phyloP scores from a whole-genome alignment of 768 basidiomycete genomes.

The Rhizopogon salebrosus region DNA sequence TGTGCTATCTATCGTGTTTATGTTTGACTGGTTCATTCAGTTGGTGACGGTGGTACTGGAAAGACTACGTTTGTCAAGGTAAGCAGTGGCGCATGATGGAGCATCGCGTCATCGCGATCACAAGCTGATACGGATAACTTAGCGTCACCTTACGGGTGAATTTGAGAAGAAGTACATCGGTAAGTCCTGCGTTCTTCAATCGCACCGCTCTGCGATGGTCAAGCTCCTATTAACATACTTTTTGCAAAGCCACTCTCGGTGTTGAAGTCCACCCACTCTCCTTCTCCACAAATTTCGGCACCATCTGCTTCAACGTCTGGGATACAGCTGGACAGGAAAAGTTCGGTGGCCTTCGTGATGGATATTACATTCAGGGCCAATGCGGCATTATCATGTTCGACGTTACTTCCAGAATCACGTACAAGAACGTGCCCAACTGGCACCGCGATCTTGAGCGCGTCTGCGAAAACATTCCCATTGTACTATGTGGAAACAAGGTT shows the following conservation, averaged over 20 bases:
- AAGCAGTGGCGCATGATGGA: conserved; percentile 20
- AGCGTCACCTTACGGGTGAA: conserved; percentile 99
- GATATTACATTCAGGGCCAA: conserved; percentile 96
- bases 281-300: conserved; percentile 98
- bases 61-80: conserved; percentile 99
- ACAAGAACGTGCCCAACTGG: conserved; percentile 99
- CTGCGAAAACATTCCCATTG: conserved; percentile 99
- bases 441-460: conserved; percentile 99
- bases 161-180: conserved; percentile 99
- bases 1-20: conserved; percentile 8
- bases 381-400: conserved; percentile 99
- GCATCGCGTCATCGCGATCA: conserved; percentile 36
- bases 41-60: conserved; percentile 95
- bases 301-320: conserved; percentile 99
- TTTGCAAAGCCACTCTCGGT: conserved; percentile 84
- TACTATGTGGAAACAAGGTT: conserved; percentile 99
- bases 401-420: conserved; percentile 98
- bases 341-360: conserved; percentile 97
- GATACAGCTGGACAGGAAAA: conserved; percentile 99
- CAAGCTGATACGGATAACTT: conserved; percentile 48
- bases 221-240: conserved; percentile 9
- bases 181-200: conserved; percentile 33
- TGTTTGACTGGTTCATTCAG: conserved; percentile 32
- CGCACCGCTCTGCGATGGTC: conserved; percentile 9
- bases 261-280: conserved; percentile 96